These are phyloP conservation scores for Houttuynia cordata DNA, from an alignment of 164 flowering plant genomes.

Conservation along the genomic window DNA sequence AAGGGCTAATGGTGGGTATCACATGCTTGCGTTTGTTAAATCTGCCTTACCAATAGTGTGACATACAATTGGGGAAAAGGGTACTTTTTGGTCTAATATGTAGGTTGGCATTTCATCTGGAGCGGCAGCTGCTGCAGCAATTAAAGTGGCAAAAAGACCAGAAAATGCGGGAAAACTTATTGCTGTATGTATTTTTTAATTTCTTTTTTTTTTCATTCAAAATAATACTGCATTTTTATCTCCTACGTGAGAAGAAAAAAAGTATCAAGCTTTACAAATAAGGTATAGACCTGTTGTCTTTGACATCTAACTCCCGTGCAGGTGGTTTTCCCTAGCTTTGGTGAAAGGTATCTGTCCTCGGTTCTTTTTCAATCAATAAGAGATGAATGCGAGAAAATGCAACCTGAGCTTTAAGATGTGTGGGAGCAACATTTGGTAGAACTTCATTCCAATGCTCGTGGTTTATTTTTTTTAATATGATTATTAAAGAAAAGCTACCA, in stretches of 20 bases:
- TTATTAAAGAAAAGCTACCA: neutral
- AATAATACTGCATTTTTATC: too few species aligned
- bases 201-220: neutral
- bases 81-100: slow-evolving; percentile 1
- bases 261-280: too few species aligned
- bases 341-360: slow-evolving; percentile 82
- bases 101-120: slow-evolving; percentile 98
- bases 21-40: neutral
- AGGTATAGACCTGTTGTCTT: neutral
- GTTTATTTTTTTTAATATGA: neutral
- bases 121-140: slow-evolving; percentile 85
- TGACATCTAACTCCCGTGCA: slow-evolving; percentile 15
- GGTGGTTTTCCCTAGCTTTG: slow-evolving; percentile 91
- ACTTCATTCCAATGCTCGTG: neutral
- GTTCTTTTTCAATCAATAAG: slow-evolving; percentile 79
- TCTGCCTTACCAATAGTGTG: neutral
- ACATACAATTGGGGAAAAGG: neutral
- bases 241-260: neutral
- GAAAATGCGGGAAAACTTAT: slow-evolving; percentile 94
- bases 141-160: slow-evolving; percentile 68
- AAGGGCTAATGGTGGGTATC: slow-evolving; percentile 82
- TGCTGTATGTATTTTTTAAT: slow-evolving; percentile 34
- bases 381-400: slow-evolving; percentile 88
- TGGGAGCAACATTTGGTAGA: neutral
- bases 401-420: slow-evolving; percentile 34